Percentiles rank a stretch among this genome's conserved stretches.
These are phyloP conservation scores for Vaccinium myrtillus DNA, from an alignment of 148 eudicot species.

Conservation along the genomic window DNA sequence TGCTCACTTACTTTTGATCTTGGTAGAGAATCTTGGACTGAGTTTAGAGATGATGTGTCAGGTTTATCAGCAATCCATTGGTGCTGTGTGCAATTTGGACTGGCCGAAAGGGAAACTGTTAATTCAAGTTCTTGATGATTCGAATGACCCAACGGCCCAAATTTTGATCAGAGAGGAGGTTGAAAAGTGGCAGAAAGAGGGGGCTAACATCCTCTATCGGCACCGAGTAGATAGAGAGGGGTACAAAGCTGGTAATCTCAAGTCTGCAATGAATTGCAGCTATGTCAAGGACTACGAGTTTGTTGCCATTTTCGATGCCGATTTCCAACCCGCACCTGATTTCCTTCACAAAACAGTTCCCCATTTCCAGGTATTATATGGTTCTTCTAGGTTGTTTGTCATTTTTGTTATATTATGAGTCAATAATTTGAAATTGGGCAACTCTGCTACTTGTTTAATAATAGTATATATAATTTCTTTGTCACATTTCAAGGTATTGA, in stretches of 20 bases:
- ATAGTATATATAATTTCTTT: background rate
- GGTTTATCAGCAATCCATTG: constrained; percentile 98
- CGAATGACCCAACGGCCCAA: constrained; percentile 76
- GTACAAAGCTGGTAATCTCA: constrained; percentile 96
- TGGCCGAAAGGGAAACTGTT: constrained; percentile 84
- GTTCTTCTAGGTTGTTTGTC: background rate
- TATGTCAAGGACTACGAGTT: constrained; percentile 95
- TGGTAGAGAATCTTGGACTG: background rate
- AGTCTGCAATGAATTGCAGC: constrained; percentile 93
- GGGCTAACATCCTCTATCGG: constrained; percentile 80
- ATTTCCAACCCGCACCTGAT: constrained; percentile 83
- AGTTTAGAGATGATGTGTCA: constrained; percentile 19
- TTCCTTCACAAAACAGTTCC: constrained; percentile 72
- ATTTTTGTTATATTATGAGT: background rate
- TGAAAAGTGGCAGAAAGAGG: constrained; percentile 72
- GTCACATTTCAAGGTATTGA: background rate
- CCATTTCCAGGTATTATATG: constrained; percentile 76
- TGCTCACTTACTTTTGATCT: background rate
- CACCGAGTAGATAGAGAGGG: constrained; percentile 85
- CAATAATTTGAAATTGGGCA: background rate
- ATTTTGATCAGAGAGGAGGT: constrained; percentile 84
- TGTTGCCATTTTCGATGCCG: constrained; percentile 96
- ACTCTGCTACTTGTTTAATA: background rate
- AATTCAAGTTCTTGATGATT: constrained; percentile 88
- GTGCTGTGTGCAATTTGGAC: constrained; percentile 84